A percentile compares a stretch with the other conserved stretches of the same genome.
Conservation (phyloP, 768 basidiomycete species). For the Mycena sanguinolenta region DNA sequence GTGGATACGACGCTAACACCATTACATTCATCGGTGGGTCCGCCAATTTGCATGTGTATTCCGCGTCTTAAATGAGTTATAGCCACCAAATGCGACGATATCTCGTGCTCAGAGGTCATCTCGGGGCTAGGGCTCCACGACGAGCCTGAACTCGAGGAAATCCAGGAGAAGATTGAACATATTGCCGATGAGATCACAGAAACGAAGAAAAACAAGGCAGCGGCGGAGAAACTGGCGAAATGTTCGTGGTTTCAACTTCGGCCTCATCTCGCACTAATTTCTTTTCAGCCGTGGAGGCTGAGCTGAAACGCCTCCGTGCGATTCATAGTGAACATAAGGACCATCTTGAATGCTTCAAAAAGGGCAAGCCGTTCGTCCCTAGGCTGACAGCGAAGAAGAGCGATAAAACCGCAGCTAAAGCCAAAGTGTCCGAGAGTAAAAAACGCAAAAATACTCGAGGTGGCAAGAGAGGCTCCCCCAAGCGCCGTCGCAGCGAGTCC, state of each 20-base stretch:
- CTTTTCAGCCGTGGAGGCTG: conserved; percentile 52
- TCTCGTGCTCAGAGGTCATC: conserved; percentile 72
- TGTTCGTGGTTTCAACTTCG: conserved; percentile 45
- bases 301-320: conserved; percentile 55
- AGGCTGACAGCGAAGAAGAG: conserved; percentile 52
- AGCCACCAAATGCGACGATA: conserved; percentile 77
- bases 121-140: conserved; percentile 59
- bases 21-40: conserved; percentile 72
- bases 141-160: conserved; percentile 64
- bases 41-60: not conserved
- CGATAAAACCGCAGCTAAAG: conserved; percentile 26
- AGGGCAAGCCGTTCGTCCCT: conserved; percentile 59
- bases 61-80: conserved; percentile 9
- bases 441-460: conserved; percentile 64
- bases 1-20: conserved; percentile 62
- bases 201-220: conserved; percentile 57
- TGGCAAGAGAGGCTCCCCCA: conserved; percentile 58
- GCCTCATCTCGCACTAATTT: conserved; percentile 6
- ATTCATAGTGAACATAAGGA: conserved; percentile 55
- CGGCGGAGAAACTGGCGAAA: conserved; percentile 55
- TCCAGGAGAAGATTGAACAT: conserved; percentile 60
- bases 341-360: conserved; percentile 62
- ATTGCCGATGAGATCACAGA: conserved; percentile 51
- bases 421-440: conserved; percentile 45
- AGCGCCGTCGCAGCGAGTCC: conserved; percentile 53